Evolutionary conservation across 2,329 filamentous ascomycete genomes (phyloP).

Genomic region (Pleochaeta shiraiana): DNA sequence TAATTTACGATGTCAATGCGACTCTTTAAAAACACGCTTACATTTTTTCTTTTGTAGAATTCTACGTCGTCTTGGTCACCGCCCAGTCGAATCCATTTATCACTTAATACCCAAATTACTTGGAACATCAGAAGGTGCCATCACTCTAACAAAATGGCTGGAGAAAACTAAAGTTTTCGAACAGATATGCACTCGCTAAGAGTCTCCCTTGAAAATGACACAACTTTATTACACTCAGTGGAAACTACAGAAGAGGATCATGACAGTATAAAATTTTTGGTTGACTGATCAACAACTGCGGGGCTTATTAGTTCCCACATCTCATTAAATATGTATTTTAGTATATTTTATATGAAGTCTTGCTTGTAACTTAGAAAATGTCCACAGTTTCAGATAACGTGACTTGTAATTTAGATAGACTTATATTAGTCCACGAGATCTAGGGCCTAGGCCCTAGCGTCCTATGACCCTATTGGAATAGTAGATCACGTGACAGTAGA

Average conservation of each 20-base stretch:
- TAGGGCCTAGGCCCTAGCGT: not conserved
- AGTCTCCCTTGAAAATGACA: not conserved
- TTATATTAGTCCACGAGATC: not conserved
- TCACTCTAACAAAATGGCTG: too few species aligned
- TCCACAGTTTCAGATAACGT: not conserved
- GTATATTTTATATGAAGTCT: not conserved
- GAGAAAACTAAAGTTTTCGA: not conserved
- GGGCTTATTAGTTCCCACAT: not conserved
- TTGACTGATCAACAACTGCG: too few species aligned
- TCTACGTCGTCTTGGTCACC: not conserved
- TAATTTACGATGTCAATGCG: too few species aligned
- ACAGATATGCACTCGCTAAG: not conserved
- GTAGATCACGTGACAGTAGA: too few species aligned
- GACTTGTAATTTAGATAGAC: not conserved
- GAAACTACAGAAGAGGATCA: not conserved
- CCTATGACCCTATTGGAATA: not conserved
- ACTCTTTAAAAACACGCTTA: not conserved
- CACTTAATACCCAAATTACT: not conserved
- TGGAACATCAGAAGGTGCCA: not conserved
- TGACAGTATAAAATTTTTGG: not conserved
- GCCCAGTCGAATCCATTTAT: not conserved
- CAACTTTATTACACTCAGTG: not conserved
- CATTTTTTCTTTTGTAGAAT: not conserved
- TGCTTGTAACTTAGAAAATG: too few species aligned
- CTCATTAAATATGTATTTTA: not conserved